Conservation (phyloP, 2,329 filamentous ascomycete genomes). For the Colletotrichum siamense region DNA sequence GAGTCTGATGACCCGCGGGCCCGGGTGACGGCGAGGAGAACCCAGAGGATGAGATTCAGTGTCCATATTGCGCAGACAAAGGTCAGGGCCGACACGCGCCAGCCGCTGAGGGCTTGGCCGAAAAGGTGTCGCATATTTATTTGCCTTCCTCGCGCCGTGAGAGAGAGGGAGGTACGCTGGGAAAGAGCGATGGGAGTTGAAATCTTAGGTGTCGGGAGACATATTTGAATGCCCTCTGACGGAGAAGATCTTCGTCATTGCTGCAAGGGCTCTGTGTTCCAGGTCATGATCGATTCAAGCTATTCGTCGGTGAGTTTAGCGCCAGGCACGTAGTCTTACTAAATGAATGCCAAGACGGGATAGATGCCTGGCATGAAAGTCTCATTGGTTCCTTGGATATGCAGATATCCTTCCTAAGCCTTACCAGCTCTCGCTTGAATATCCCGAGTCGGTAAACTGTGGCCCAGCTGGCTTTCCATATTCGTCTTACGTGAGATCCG, state of each 20-base stretch:
- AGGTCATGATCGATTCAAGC: not conserved
- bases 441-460: not conserved
- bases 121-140: not conserved
- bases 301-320: not conserved
- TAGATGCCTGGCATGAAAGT: rapidly evolving
- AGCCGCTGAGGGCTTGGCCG: not conserved
- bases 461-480: not conserved
- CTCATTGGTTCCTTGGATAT: not conserved
- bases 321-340: not conserved
- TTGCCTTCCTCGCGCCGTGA: not conserved
- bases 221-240: rapidly evolving
- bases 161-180: not conserved
- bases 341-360: not conserved
- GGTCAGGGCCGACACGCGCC: not conserved
- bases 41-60: rapidly evolving
- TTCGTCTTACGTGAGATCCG: not conserved
- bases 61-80: not conserved
- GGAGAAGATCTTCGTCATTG: rapidly evolving
- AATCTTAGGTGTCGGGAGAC: not conserved
- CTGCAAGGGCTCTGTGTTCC: not conserved
- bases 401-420: not conserved
- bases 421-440: not conserved
- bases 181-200: no score
- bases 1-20: not conserved
- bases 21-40: not conserved